phyloP scores from a whole-genome alignment of 2,329 filamentous ascomycete genomes.

The Cladophialophora yegresii region DNA sequence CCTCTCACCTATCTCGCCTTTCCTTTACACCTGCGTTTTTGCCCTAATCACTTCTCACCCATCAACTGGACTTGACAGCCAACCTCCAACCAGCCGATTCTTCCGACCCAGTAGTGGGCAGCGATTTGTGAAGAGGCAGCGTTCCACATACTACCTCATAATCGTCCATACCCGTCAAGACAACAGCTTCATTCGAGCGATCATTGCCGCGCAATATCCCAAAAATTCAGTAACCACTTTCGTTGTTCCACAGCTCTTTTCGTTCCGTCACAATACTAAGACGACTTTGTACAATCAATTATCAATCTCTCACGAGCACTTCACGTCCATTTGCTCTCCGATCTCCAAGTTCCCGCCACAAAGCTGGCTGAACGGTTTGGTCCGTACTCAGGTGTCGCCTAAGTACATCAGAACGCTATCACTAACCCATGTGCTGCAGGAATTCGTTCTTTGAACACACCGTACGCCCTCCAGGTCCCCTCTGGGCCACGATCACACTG shows the following conservation, averaged over 20 bases:
- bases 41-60: slow-evolving; percentile 24
- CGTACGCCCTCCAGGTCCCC: slow-evolving; percentile 6
- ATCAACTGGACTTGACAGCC: slow-evolving; percentile 10
- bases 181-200: slow-evolving; percentile 18
- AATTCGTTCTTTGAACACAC: slow-evolving; percentile 17
- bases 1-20: slow-evolving; percentile 23
- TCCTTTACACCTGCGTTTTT: slow-evolving; percentile 26
- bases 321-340: slow-evolving; percentile 2
- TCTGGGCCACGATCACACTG: background rate
- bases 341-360: slow-evolving; percentile 20
- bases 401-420: background rate
- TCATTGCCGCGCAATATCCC: slow-evolving; percentile 35
- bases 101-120: slow-evolving; percentile 4
- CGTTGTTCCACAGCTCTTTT: slow-evolving; percentile 20
- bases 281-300: slow-evolving; percentile 27
- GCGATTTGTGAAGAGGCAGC: background rate
- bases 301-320: slow-evolving; percentile 10
- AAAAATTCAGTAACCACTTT: slow-evolving; percentile 21
- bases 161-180: slow-evolving; percentile 24
- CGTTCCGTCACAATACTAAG: slow-evolving; percentile 10
- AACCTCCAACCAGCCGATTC: slow-evolving; percentile 13
- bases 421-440: slow-evolving; percentile 19
- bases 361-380: slow-evolving; percentile 33
- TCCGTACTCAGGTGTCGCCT: slow-evolving; percentile 13
- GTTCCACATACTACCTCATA: slow-evolving; percentile 25